phyloP scores from a whole-genome alignment of 2,329 filamentous ascomycete genomes.

The Arthrobotrys entomopaga region DNA sequence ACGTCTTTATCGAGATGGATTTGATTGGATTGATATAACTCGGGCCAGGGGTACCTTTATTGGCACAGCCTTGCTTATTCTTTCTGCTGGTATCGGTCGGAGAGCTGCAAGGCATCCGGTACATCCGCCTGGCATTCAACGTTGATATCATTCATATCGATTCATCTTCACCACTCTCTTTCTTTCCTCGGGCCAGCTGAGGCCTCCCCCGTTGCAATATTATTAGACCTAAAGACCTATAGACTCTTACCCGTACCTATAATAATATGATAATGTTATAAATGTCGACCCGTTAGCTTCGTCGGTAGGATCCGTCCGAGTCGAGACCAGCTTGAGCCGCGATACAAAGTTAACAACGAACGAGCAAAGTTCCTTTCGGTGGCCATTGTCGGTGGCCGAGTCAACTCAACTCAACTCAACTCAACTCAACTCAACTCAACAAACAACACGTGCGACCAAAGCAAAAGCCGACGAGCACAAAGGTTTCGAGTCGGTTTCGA shows the following conservation, averaged over 20 bases:
- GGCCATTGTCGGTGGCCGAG: background rate
- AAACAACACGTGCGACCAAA: slow-evolving; percentile 7
- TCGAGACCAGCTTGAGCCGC: slow-evolving; percentile 2
- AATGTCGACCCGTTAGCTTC: no score
- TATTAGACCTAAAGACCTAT: no score
- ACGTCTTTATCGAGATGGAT: background rate
- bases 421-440: no score
- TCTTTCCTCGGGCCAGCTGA: no score
- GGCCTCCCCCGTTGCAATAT: no score
- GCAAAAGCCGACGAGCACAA: background rate
- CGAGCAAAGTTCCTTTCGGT: background rate
- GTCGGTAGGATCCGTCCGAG: no score
- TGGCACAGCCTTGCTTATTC: background rate
- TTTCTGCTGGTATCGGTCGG: background rate
- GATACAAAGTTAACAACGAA: background rate
- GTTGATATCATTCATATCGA: background rate
- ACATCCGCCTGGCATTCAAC: background rate
- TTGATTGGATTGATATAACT: no score
- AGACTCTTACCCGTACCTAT: no score
- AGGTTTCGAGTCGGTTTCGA: slow-evolving; percentile 31
- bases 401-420: no score
- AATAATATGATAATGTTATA: no score
- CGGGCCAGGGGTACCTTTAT: no score
- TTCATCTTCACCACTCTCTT: background rate
- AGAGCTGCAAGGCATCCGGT: background rate